phyloP scores from a whole-genome alignment of 371 early-diverging fungal species.

The Saksenaea oblongispora region DNA sequence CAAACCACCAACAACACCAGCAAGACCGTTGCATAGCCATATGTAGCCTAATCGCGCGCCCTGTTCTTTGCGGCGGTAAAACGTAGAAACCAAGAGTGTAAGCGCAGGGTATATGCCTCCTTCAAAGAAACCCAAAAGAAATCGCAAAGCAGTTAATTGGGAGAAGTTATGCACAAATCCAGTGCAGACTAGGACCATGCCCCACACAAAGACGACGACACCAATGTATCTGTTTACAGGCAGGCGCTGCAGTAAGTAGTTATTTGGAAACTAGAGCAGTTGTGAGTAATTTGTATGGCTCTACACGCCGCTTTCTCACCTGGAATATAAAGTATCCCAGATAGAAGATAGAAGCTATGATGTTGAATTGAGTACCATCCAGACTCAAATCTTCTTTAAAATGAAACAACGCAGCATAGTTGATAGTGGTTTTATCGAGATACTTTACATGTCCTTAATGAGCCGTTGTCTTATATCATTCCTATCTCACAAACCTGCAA shows the following conservation, averaged over 20 bases:
- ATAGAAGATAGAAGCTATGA: conserved; percentile 40
- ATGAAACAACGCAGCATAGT: conserved; percentile 31
- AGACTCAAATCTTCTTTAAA: conserved; percentile 32
- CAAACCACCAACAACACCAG: conserved; percentile 51
- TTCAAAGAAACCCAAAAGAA: conserved; percentile 14
- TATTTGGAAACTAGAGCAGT: not conserved
- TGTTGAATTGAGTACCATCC: conserved; percentile 29
- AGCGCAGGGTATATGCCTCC: conserved; percentile 5
- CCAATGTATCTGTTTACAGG: not conserved
- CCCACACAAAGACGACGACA: conserved; percentile 15
- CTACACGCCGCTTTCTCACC: conserved; percentile 12
- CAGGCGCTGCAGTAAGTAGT: not conserved
- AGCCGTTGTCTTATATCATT: not conserved
- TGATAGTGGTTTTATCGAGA: conserved; percentile 45
- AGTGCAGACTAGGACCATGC: conserved; percentile 7
- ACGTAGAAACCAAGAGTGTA: not conserved
- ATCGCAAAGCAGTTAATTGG: conserved; percentile 6
- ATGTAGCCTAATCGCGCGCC: conserved; percentile 6
- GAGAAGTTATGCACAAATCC: conserved; percentile 8
- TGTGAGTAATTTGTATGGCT: not conserved
- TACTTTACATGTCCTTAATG: conserved; percentile 18
- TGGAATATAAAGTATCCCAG: conserved; percentile 40
- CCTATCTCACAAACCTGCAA: conserved; percentile 28
- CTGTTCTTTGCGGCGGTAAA: conserved; percentile 10
- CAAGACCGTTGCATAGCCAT: conserved; percentile 14